phyloP scores from a whole-genome alignment of 2,329 filamentous ascomycete genomes.

The Phaeophleospora eucalypticola region DNA sequence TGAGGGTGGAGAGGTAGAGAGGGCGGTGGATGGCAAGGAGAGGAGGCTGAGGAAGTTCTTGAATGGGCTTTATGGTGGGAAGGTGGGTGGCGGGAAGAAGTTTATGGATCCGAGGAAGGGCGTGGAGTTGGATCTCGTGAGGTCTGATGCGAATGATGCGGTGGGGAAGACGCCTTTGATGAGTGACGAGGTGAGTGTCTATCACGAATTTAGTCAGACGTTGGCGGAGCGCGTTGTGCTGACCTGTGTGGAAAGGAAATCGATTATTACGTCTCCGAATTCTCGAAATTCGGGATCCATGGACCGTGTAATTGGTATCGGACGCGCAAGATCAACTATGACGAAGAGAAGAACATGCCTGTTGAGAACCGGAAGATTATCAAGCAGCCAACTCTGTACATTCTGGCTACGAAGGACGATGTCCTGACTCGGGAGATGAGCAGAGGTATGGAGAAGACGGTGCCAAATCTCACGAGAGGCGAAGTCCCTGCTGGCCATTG shows the following conservation, averaged over 20 bases:
- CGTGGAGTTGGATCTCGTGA: conserved; percentile 55
- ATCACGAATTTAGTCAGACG: no score
- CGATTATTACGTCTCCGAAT: conserved; percentile 72
- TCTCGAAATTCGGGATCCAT: conserved; percentile 65
- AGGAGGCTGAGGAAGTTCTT: conserved; percentile 66
- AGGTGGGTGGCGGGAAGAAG: conserved; percentile 51
- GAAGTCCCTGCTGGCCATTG: conserved; percentile 74
- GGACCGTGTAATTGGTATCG: conserved; percentile 72
- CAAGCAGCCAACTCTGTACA: conserved; percentile 61
- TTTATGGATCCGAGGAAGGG: conserved; percentile 61
- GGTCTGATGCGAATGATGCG: conserved; percentile 36
- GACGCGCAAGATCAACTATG: conserved; percentile 64
- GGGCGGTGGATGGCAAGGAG: conserved; percentile 42
- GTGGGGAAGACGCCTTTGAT: conserved; percentile 58
- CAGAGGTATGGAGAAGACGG: conserved; percentile 63
- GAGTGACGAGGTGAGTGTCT: conserved; percentile 52
- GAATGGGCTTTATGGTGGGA: conserved; percentile 65
- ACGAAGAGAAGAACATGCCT: conserved; percentile 59
- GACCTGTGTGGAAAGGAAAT: conserved; percentile 54
- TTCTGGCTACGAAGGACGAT: conserved; percentile 65
- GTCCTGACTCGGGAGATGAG: conserved; percentile 72
- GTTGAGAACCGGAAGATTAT: conserved; percentile 17
- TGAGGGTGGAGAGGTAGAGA: conserved; percentile 48
- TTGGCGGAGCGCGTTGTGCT: no score
- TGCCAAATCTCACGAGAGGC: conserved; percentile 60